These are phyloP conservation scores for Phytophthora europaea DNA, from an alignment of 352 stramenopile genomes.

Conservation along the genomic window DNA sequence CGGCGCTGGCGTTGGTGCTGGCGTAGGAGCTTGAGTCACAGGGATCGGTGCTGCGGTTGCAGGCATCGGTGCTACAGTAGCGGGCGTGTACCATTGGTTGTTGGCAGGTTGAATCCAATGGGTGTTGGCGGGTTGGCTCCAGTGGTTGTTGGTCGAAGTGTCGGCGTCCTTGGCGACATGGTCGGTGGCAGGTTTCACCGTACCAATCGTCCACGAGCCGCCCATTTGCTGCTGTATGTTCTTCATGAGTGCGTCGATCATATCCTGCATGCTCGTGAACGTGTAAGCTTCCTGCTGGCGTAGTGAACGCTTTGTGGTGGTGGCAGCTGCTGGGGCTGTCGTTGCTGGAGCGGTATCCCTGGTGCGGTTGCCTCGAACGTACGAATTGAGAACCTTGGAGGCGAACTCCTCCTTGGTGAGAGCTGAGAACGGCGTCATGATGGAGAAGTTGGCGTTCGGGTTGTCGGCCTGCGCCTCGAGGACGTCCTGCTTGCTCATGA, in stretches of 20 bases:
- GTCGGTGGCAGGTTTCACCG: constrained; percentile 30
- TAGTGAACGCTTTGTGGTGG: constrained; percentile 28
- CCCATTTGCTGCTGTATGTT: constrained; percentile 32
- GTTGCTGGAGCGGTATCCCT: constrained; percentile 1
- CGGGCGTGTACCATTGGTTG: constrained; percentile 2
- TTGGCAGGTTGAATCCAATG: constrained; percentile 20
- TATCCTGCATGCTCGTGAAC: constrained; percentile 38
- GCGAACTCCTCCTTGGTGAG: constrained; percentile 55
- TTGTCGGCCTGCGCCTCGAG: constrained; percentile 30
- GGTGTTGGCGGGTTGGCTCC: neutral
- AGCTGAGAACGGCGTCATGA: constrained; percentile 52
- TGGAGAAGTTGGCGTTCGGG: constrained; percentile 52
- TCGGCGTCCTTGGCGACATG: constrained; percentile 14
- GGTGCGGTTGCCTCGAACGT: constrained; percentile 28
- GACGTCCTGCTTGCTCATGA: constrained; percentile 46
- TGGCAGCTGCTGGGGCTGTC: neutral
- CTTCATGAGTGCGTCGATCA: constrained; percentile 35
- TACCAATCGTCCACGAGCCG: constrained; percentile 28
- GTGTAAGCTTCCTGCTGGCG: constrained; percentile 27
- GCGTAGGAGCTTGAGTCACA: neutral
- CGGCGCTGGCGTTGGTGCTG: neutral
- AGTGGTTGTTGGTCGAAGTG: constrained; percentile 19
- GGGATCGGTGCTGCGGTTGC: constrained; percentile 14
- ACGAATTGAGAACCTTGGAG: constrained; percentile 38
- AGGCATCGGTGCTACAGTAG: constrained; percentile 3